phyloP scores from a whole-genome alignment of 305 asterid species.

The Salvia sclarea region DNA sequence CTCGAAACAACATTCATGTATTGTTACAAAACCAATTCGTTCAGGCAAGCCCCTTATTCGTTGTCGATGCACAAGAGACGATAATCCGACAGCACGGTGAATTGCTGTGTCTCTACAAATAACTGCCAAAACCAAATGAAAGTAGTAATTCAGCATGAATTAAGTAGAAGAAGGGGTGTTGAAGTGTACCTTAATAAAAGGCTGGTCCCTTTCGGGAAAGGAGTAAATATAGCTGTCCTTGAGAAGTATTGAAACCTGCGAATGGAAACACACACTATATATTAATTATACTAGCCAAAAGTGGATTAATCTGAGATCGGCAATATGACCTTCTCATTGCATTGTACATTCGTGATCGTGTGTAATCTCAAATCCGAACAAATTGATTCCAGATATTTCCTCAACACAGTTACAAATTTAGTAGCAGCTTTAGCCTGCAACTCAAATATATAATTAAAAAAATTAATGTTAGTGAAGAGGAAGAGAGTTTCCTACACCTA shows the following conservation, averaged over 20 bases:
- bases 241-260: conserved; percentile 86
- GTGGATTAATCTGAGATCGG: conserved; percentile 12
- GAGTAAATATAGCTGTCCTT: conserved; percentile 87
- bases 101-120: conserved; percentile 83
- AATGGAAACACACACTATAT: not conserved
- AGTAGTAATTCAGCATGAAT: no score
- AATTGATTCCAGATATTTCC: conserved; percentile 73
- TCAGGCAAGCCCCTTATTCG: no score
- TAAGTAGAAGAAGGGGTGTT: no score
- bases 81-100: conserved; percentile 68
- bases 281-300: not conserved
- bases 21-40: no score
- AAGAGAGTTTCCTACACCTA: conserved; percentile 28
- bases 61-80: conserved; percentile 68
- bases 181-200: conserved; percentile 69
- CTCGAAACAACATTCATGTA: no score
- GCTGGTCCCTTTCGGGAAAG: conserved; percentile 61
- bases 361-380: conserved; percentile 80
- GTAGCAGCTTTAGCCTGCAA: conserved; percentile 81
- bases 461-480: not conserved
- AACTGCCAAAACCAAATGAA: conserved; percentile 53
- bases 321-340: conserved; percentile 72
- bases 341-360: conserved; percentile 83
- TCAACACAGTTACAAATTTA: conserved; percentile 57
- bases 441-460: not conserved